Conservation (phyloP, 148 eudicot genomes). For the Cornus controversa region DNA sequence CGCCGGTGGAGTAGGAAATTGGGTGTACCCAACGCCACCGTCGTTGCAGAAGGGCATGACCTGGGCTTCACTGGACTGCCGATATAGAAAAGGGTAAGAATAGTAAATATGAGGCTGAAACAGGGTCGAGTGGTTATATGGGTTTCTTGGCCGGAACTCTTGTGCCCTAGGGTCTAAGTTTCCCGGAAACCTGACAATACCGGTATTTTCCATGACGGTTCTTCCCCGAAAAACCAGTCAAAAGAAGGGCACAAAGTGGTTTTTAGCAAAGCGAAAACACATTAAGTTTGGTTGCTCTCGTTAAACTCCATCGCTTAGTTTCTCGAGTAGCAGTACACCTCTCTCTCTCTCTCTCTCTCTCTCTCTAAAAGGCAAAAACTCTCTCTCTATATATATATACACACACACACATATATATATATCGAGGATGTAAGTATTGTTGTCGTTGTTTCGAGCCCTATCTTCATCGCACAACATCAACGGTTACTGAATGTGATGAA, state of each 20-base stretch:
- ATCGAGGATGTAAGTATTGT: too few species aligned
- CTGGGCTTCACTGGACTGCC: not conserved
- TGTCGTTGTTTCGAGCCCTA: too few species aligned
- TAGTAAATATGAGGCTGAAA: constrained; percentile 7
- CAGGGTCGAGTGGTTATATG: not conserved
- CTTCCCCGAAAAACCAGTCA: not conserved
- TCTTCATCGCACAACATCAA: too few species aligned
- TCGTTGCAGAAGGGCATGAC: not conserved
- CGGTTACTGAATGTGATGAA: too few species aligned
- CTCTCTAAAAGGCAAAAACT: too few species aligned
- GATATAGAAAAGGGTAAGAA: constrained; percentile 3
- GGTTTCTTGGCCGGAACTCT: constrained; percentile 50
- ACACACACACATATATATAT: too few species aligned
- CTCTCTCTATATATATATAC: too few species aligned
- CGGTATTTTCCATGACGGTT: constrained; percentile 31
- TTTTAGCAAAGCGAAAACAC: too few species aligned
- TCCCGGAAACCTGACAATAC: constrained; percentile 23
- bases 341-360: not conserved
- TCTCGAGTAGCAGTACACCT: not conserved
- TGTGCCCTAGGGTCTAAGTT: constrained; percentile 52
- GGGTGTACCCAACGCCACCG: not conserved
- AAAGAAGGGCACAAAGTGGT: not conserved
- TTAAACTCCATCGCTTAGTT: not conserved
- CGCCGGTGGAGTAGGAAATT: constrained; percentile 2
- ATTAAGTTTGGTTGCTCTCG: too few species aligned